Conservation (phyloP, 345 rosid genomes). For the Passiflora organensis region DNA sequence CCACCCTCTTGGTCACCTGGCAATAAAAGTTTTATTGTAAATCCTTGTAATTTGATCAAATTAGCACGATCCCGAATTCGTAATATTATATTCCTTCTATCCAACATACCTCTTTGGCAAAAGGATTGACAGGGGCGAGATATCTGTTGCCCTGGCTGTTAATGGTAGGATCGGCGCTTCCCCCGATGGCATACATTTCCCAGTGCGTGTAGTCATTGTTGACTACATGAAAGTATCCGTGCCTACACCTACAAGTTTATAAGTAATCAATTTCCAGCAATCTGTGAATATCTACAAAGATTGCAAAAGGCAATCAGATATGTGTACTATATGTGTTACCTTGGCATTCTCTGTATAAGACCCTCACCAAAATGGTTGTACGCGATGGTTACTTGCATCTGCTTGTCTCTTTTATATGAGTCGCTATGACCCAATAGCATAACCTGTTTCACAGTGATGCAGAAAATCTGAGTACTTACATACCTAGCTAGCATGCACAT, state of each 20-base stretch:
- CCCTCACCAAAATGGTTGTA: conserved; percentile 28
- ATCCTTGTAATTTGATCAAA: background rate
- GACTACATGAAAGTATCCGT: conserved; percentile 25
- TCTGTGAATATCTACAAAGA: too few relatives aligned
- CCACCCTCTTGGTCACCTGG: conserved; percentile 27
- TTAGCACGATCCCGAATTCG: too few relatives aligned
- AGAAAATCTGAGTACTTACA: too few relatives aligned
- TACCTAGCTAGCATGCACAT: too few relatives aligned
- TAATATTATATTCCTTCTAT: background rate
- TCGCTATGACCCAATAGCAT: conserved; percentile 23
- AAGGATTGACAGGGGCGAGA: conserved; percentile 19
- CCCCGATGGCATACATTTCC: conserved; percentile 29
- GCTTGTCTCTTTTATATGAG: conserved; percentile 22
- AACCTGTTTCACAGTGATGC: conserved; percentile 8
- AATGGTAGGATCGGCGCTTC: conserved; percentile 21
- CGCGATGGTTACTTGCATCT: conserved; percentile 26
- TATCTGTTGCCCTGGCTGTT: conserved; percentile 27
- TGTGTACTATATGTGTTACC: conserved; percentile 3
- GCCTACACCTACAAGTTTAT: conserved; percentile 19
- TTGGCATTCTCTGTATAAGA: conserved; percentile 28
- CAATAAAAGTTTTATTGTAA: background rate
- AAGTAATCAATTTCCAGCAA: background rate
- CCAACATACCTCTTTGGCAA: conserved; percentile 18
- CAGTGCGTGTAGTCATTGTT: conserved; percentile 27
- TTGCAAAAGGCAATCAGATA: too few relatives aligned